These are phyloP conservation scores for Claviceps cyperi DNA, from an alignment of 2,329 filamentous ascomycete genomes.

Conservation along the genomic window DNA sequence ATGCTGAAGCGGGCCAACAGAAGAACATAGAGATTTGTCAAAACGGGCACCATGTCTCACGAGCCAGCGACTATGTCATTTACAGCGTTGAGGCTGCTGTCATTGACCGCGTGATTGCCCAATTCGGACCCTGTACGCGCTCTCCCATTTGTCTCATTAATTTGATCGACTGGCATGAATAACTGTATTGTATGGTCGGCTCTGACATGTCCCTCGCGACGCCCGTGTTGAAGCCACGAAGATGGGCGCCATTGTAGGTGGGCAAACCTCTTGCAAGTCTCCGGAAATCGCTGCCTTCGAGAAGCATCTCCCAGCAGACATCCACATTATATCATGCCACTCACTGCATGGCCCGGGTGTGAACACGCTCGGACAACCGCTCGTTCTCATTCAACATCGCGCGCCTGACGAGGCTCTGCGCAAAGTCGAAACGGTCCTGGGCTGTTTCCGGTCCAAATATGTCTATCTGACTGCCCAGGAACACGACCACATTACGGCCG, in stretches of 20 bases:
- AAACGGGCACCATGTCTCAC: slow-evolving; percentile 91
- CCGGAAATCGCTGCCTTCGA: slow-evolving; percentile 93
- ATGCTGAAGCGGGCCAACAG: slow-evolving; percentile 38
- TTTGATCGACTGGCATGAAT: background rate
- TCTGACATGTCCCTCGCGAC: slow-evolving; percentile 3
- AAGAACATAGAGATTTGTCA: slow-evolving; percentile 73
- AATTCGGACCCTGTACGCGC: slow-evolving; percentile 75
- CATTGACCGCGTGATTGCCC: slow-evolving; percentile 73
- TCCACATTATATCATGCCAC: slow-evolving; percentile 90
- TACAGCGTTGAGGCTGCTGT: slow-evolving; percentile 94
- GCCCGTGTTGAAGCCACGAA: slow-evolving; percentile 60
- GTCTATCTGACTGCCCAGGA: slow-evolving; percentile 76
- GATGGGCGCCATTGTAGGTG: slow-evolving; percentile 85
- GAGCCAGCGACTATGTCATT: slow-evolving; percentile 95
- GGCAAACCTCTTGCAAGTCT: slow-evolving; percentile 95
- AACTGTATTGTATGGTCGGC: background rate
- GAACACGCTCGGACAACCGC: slow-evolving; percentile 74
- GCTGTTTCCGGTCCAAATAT: slow-evolving; percentile 70
- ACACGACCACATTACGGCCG: slow-evolving; percentile 94
- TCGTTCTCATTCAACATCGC: slow-evolving; percentile 88
- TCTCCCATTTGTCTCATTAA: slow-evolving; percentile 3
- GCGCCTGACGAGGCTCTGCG: slow-evolving; percentile 61
- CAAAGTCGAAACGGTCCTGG: slow-evolving; percentile 69
- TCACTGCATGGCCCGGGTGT: slow-evolving; percentile 89
- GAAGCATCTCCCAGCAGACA: slow-evolving; percentile 69